Evolutionary conservation across 495 filamentous ascomycete species (phyloP), one percentile per base, ranked within the genome.

Genomic region (Hypoxylon fragiforme): DNA sequence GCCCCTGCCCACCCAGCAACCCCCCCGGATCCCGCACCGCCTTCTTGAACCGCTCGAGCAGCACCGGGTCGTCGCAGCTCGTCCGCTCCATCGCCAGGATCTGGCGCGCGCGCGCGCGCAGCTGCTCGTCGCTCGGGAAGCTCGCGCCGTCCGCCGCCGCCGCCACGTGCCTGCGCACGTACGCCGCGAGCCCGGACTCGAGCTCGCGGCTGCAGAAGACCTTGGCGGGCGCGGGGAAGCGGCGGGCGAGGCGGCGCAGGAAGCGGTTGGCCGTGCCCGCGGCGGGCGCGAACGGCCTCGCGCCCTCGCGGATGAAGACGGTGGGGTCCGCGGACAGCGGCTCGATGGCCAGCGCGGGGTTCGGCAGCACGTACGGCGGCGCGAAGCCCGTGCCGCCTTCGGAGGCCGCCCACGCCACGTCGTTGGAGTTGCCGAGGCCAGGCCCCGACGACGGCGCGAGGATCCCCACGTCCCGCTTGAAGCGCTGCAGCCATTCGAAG

Each of bases 391-490:
- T 70, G 7, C 74, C 75, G 21, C 77, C 78, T 28, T 71, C 64
- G 6, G 54, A 35, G 4, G 71, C 43, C 31, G 62, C 69, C 76
- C 77, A 80, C 7, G 71, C 47, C 7, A 44, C 39, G n/a, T 37
- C 48, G 44, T 31, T 40, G 6, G 35, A 18, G n/a, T n/a, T n/a
- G n/a, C n/a, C n/a, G n/a, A n/a, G n/a, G n/a, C n/a, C n/a, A n/a
- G n/a, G n/a, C n/a, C n/a, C n/a, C n/a, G n/a, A n/a, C n/a, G n/a
- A n/a, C n/a, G n/a, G n/a, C n/a, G n/a, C n/a, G n/a, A 79, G 67
- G 39, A 89, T 72, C 7, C 84, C 84, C 30, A 73, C 74, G 54
- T 85, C 80, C 3, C 83, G 81, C 65, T 89, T 89, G 63, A 89
- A 80, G 30, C 85, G 73, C 50, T 80, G 78, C 1, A 90, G 76